Evolutionary conservation across 2,329 filamentous ascomycete species (phyloP).

Genomic region (Alternaria sp.): DNA sequence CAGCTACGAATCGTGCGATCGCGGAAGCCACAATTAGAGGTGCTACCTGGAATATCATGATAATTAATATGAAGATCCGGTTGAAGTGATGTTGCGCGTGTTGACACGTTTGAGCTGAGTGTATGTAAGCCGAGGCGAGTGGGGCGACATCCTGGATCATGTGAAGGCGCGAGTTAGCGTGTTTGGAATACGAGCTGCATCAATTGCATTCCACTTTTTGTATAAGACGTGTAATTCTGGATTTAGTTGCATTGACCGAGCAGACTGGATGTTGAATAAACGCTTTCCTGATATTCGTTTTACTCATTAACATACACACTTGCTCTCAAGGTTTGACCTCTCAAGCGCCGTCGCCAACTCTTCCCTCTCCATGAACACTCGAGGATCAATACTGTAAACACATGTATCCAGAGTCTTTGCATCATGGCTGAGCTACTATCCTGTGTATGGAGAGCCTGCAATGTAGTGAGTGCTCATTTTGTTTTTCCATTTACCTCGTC

Average conservation of each 20-base stretch:
- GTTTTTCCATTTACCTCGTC: background rate
- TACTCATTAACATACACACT: background rate
- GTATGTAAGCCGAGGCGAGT: slow-evolving; percentile 15
- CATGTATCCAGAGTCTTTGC: background rate
- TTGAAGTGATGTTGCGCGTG: background rate
- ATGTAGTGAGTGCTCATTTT: background rate
- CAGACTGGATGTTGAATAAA: rapidly evolving
- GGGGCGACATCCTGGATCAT: slow-evolving; percentile 19
- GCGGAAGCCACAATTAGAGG: slow-evolving; percentile 11
- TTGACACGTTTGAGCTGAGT: slow-evolving; percentile 22
- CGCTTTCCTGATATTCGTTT: rapidly evolving
- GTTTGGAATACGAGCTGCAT: slow-evolving; percentile 7
- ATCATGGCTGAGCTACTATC: background rate
- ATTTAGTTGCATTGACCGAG: background rate
- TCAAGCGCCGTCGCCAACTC: background rate
- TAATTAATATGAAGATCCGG: background rate
- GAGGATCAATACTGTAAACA: background rate
- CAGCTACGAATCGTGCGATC: slow-evolving; percentile 11
- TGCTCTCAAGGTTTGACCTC: background rate
- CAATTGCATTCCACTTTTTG: background rate
- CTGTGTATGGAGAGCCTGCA: no score
- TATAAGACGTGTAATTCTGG: background rate
- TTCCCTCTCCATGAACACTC: background rate
- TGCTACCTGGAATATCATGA: slow-evolving; percentile 28
- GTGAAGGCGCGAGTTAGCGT: slow-evolving; percentile 21